These are phyloP conservation scores for Iris pallida DNA, from an alignment of 116 monocot species.

Conservation along the genomic window DNA sequence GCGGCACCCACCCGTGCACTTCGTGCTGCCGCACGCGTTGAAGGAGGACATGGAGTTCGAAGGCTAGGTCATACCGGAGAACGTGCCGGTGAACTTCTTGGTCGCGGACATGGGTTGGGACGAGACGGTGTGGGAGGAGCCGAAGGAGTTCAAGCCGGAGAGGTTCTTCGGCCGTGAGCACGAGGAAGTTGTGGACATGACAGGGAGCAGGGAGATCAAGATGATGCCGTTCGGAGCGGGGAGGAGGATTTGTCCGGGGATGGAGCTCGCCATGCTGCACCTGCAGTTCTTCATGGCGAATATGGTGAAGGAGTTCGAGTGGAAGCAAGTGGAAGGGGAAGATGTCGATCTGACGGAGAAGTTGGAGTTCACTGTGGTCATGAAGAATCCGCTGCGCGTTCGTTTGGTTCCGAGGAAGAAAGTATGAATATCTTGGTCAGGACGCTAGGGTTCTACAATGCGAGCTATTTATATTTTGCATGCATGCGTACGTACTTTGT, in stretches of 20 bases:
- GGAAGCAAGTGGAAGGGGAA: too few species aligned
- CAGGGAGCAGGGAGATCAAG: constrained; percentile 29
- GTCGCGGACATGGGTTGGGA: constrained; percentile 19
- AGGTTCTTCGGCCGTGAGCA: constrained; percentile 16
- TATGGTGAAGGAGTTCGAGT: too few species aligned
- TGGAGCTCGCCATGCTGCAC: too few species aligned
- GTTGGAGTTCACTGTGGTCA: background rate
- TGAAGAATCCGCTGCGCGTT: constrained; percentile 12
- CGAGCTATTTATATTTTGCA: too few species aligned
- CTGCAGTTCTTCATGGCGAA: too few species aligned
- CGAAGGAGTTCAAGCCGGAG: constrained; percentile 6
- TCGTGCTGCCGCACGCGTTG: constrained; percentile 26
- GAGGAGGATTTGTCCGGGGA: too few species aligned
- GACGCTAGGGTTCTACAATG: too few species aligned
- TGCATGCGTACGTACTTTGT: too few species aligned
- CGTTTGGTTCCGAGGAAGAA: constrained; percentile 7
- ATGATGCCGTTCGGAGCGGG: too few species aligned
- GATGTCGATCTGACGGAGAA: constrained; percentile 6
- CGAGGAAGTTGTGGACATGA: constrained; percentile 19
- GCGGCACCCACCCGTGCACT: constrained; percentile 30
- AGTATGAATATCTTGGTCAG: too few species aligned
- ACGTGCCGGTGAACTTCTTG: constrained; percentile 7
- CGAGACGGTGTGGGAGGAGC: constrained; percentile 17
- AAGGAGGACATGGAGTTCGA: constrained; percentile 1
- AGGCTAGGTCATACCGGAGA: constrained; percentile 15